Evolutionary conservation across 2,329 filamentous ascomycete genomes (phyloP).

Genomic region (Pseudogymnoascus destructans): DNA sequence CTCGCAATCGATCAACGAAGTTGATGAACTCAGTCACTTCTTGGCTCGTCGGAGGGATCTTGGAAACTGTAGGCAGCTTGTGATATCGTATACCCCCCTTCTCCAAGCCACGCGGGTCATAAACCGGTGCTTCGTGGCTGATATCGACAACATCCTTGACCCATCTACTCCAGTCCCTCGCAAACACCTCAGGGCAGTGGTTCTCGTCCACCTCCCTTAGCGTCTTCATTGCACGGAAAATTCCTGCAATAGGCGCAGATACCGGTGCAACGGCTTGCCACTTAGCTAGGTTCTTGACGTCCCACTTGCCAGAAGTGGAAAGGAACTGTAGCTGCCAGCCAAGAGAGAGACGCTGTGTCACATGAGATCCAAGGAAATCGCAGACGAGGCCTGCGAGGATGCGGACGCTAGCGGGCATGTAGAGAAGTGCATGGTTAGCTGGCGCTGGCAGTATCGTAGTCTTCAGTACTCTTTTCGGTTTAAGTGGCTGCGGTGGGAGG

Average conservation of each 20-base stretch:
- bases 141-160: conserved; percentile 80
- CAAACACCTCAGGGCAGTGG: conserved; percentile 66
- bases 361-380: conserved; percentile 61
- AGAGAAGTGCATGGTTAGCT: conserved; percentile 73
- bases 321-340: conserved; percentile 88
- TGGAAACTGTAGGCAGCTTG: conserved; percentile 86
- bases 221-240: conserved; percentile 88
- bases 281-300: conserved; percentile 89
- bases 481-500: conserved; percentile 36
- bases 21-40: conserved; percentile 42
- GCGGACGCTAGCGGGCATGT: conserved; percentile 61
- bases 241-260: conserved; percentile 60
- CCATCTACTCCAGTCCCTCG: conserved; percentile 48
- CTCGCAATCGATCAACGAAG: conserved; percentile 46
- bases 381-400: conserved; percentile 70
- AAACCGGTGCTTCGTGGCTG: conserved; percentile 79
- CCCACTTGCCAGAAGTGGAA: conserved; percentile 87
- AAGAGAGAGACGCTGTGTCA: conserved; percentile 66
- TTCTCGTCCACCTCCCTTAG: conserved; percentile 75
- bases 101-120: conserved; percentile 62
- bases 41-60: conserved; percentile 57
- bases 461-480: conserved; percentile 46
- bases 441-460: conserved; percentile 60
- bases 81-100: conserved; percentile 56
- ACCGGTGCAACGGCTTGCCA: conserved; percentile 74